Percentiles rank a stretch among this genome's conserved stretches.
phyloP scores from a whole-genome alignment of 176 grass and related monocot species.

The Miscanthus lutarioriparius region DNA sequence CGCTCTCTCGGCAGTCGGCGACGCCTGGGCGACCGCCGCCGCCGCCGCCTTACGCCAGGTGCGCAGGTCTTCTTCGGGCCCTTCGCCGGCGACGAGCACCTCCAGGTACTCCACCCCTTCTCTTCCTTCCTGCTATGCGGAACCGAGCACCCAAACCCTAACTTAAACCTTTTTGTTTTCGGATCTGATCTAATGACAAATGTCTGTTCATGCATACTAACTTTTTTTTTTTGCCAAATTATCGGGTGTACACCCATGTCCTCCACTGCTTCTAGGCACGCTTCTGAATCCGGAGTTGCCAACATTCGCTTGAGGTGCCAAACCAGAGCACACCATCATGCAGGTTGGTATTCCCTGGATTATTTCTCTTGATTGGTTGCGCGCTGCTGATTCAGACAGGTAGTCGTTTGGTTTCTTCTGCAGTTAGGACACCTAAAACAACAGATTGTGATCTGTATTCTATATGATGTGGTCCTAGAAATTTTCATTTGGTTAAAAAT shows the following conservation, averaged over 20 bases:
- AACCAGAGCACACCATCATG: constrained; percentile 31
- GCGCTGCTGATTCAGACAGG: too few species aligned
- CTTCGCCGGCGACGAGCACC: not conserved
- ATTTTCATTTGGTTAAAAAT: not conserved
- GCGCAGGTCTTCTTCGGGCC: not conserved
- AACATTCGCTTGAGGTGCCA: not conserved
- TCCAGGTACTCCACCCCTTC: not conserved
- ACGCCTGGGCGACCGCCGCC: not conserved
- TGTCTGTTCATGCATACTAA: not conserved
- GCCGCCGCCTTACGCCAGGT: not conserved
- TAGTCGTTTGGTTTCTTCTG: not conserved
- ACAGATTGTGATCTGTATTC: not conserved
- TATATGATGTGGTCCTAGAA: not conserved
- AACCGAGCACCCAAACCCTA: not conserved
- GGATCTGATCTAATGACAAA: not conserved
- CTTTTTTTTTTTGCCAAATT: not conserved
- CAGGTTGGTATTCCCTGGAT: constrained; percentile 30
- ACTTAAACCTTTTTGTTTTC: not conserved
- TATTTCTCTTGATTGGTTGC: constrained; percentile 2
- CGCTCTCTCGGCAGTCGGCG: not conserved
- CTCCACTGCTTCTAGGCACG: not conserved
- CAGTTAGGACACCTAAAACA: not conserved
- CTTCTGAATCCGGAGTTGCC: not conserved
- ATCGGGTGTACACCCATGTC: not conserved
- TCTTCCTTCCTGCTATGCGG: not conserved